Percentiles rank a stretch among this genome's conserved stretches.
Conservation (phyloP, 371 early-diverging fungal genomes). For the Polyrhizophydium stewartii region DNA sequence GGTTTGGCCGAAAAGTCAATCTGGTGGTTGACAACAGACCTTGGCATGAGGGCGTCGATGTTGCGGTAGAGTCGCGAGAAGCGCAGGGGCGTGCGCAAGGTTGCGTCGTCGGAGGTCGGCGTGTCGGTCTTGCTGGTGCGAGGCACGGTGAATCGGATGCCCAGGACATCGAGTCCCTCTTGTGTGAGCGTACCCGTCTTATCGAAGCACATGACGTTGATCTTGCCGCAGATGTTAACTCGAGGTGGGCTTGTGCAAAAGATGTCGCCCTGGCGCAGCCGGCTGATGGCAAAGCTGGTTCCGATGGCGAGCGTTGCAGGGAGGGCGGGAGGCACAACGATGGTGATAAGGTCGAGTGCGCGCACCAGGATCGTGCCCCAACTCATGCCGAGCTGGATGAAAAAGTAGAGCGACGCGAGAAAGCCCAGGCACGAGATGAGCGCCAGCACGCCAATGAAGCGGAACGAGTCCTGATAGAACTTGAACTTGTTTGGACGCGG, state of each 20-base stretch:
- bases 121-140: slow-evolving; percentile 6
- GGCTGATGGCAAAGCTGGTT: slow-evolving; percentile 84
- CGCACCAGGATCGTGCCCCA: slow-evolving; percentile 69
- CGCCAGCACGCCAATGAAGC: slow-evolving; percentile 87
- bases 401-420: slow-evolving; percentile 76
- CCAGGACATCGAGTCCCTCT: slow-evolving; percentile 96
- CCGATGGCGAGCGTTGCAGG: slow-evolving; percentile 98
- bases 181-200: slow-evolving; percentile 99
- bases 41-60: slow-evolving; percentile 10
- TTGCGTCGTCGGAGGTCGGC: not conserved
- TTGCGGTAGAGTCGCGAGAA: slow-evolving; percentile 21
- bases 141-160: slow-evolving; percentile 59
- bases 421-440: slow-evolving; percentile 79
- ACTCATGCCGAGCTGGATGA: slow-evolving; percentile 71
- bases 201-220: slow-evolving; percentile 98
- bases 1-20: not conserved
- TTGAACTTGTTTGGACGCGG: slow-evolving; percentile 92
- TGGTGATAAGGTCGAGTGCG: slow-evolving; percentile 90
- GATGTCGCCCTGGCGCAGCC: slow-evolving; percentile 80
- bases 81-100: slow-evolving; percentile 10
- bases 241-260: slow-evolving; percentile 92
- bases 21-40: not conserved
- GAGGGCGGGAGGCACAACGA: slow-evolving; percentile 94
- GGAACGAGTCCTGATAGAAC: slow-evolving; percentile 91
- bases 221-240: slow-evolving; percentile 94